These are phyloP conservation scores for Populus hybrid DNA, from an alignment of 441 rosid species.

Conservation along the genomic window DNA sequence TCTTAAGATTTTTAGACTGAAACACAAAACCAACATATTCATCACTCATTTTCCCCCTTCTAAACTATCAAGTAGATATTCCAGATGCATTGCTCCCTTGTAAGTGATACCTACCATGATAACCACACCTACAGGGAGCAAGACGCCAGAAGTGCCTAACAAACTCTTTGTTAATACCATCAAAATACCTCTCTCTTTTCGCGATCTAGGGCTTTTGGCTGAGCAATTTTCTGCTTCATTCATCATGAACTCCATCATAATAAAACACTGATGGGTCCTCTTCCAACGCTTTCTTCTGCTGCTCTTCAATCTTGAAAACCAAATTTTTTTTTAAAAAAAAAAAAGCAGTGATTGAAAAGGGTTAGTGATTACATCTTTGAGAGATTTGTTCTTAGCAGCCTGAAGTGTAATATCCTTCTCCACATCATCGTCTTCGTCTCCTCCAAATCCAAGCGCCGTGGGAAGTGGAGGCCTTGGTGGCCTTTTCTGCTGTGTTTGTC, in stretches of 20 bases:
- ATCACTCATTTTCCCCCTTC: neutral
- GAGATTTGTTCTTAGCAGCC: constrained; percentile 71
- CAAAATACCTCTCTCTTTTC: constrained; percentile 63
- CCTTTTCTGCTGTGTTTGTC: constrained; percentile 59
- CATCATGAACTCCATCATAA: constrained; percentile 82
- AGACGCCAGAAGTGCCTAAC: too few species aligned
- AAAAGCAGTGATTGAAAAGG: neutral
- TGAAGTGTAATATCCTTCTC: constrained; percentile 80
- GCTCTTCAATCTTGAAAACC: constrained; percentile 61
- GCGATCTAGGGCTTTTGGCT: constrained; percentile 53
- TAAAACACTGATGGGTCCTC: constrained; percentile 87
- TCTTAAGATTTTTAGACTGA: constrained; percentile 75
- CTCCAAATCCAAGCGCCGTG: constrained; percentile 40
- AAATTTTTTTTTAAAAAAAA: too few species aligned
- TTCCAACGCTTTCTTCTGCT: constrained; percentile 75
- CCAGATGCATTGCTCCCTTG: neutral
- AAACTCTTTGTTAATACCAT: neutral
- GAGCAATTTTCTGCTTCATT: constrained; percentile 66
- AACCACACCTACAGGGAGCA: too few species aligned
- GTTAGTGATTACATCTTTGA: constrained; percentile 50
- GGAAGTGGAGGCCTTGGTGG: constrained; percentile 52
- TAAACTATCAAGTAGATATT: neutral
- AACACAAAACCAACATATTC: constrained; percentile 15
- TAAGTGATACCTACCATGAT: too few species aligned
- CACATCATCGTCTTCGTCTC: constrained; percentile 56